Percentiles rank a stretch among this genome's conserved stretches.
phyloP scores from a whole-genome alignment of 2,329 filamentous ascomycete genomes.

The Purpureocillium takamizusanense region DNA sequence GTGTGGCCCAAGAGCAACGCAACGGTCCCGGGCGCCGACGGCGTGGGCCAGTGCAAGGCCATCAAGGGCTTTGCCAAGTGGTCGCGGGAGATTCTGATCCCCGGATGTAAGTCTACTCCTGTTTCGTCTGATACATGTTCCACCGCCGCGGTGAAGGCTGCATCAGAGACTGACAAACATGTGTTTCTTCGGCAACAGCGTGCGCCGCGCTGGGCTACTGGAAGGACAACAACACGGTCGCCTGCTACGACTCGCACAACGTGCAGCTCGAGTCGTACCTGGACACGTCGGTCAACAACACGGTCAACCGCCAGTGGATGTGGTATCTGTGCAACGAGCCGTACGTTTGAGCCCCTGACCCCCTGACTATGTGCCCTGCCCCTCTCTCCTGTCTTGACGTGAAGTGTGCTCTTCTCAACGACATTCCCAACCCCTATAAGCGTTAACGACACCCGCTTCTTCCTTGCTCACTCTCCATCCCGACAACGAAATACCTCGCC shows the following conservation, averaged over 20 bases:
- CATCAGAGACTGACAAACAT: not conserved
- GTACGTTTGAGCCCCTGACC: no score
- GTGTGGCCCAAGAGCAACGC: constrained; percentile 9
- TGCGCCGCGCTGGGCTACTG: constrained; percentile 42
- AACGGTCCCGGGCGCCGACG: constrained; percentile 16
- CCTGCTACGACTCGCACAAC: constrained; percentile 8
- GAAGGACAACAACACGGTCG: constrained; percentile 20
- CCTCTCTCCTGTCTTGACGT: no score
- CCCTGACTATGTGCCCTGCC: no score
- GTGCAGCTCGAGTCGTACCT: constrained; percentile 35
- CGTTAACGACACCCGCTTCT: no score
- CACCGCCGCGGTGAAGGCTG: not conserved
- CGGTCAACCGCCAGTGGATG: constrained; percentile 41
- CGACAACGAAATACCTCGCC: no score
- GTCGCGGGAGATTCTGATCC: constrained; percentile 35
- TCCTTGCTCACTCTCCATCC: no score
- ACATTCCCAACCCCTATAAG: no score
- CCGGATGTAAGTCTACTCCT: constrained; percentile 38
- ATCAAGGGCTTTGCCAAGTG: constrained; percentile 46
- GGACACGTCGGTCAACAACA: constrained; percentile 37
- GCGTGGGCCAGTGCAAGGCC: constrained; percentile 45
- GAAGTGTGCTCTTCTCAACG: no score
- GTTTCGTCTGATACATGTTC: no score
- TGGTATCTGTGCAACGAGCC: constrained; percentile 58
- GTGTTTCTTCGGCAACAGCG: constrained; percentile 19